These are phyloP conservation scores for Calonectria pseudoturangicola DNA, from an alignment of 2,329 filamentous ascomycete genomes.

Conservation along the genomic window DNA sequence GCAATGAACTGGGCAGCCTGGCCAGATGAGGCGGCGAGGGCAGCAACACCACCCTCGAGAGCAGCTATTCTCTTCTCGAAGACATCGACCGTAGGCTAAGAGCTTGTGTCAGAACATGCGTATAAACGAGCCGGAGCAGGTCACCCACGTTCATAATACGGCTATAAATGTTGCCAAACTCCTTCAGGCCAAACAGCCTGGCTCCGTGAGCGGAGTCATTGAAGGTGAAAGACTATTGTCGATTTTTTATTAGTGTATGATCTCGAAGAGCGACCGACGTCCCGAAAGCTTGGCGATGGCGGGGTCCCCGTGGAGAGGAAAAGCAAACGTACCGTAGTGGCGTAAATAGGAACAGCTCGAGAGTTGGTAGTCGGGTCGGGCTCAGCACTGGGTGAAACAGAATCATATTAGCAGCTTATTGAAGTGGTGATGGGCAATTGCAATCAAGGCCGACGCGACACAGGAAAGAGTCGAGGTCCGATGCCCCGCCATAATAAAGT, in stretches of 20 bases:
- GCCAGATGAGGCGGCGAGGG: constrained; percentile 88
- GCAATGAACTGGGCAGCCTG: constrained; percentile 96
- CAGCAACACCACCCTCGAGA: constrained; percentile 92
- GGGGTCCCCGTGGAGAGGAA: constrained; percentile 10
- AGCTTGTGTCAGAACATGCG: constrained; percentile 11
- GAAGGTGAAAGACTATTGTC: constrained; percentile 86
- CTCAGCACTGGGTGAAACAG: constrained; percentile 75
- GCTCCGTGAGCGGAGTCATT: constrained; percentile 97
- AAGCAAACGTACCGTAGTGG: constrained; percentile 77
- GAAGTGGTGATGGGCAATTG: constrained; percentile 19
- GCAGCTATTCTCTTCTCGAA: constrained; percentile 98
- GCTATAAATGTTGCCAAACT: constrained; percentile 98
- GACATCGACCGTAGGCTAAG: constrained; percentile 91
- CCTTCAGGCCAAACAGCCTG: constrained; percentile 95
- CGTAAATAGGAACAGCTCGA: constrained; percentile 96
- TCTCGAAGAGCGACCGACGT: constrained; percentile 13
- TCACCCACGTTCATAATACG: constrained; percentile 90
- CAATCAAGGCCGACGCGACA: background rate
- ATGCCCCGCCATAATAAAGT: constrained; percentile 47
- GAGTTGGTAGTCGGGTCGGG: constrained; percentile 89
- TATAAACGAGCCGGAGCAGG: background rate
- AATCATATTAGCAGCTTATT: constrained; percentile 37
- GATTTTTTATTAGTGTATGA: constrained; percentile 15
- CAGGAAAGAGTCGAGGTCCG: background rate
- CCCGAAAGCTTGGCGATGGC: constrained; percentile 7